A percentile compares a stretch with the other conserved stretches of the same genome.
Evolutionary conservation across 768 basidiomycete genomes (phyloP).

Genomic region (Hygrocybe coccinea): DNA sequence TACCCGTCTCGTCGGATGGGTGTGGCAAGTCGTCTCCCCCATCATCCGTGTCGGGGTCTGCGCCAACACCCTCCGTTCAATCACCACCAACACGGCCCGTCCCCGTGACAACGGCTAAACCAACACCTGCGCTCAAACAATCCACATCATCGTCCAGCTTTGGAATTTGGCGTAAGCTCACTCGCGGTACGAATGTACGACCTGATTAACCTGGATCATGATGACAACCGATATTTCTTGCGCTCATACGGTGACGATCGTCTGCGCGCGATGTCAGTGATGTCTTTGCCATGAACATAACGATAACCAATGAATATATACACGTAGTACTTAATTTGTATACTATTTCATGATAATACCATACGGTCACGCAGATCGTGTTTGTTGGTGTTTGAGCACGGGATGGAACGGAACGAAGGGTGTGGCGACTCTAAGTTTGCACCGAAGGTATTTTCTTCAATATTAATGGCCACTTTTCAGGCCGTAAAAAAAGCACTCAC

Average conservation of each 20-base stretch:
- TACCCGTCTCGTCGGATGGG: background rate
- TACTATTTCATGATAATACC: too few relatives aligned
- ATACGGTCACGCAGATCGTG: too few relatives aligned
- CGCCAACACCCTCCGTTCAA: background rate
- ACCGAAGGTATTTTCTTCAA: too few relatives aligned
- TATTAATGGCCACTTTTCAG: constrained; percentile 71
- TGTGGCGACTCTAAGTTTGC: too few relatives aligned
- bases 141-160: background rate
- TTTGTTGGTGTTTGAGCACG: too few relatives aligned
- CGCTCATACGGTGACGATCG: too few relatives aligned
- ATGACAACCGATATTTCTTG: background rate
- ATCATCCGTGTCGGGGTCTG: background rate
- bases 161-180: background rate
- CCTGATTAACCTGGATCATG: background rate
- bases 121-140: too few relatives aligned
- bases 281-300: too few relatives aligned
- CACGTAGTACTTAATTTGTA: too few relatives aligned
- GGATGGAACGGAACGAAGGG: too few relatives aligned
- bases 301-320: too few relatives aligned
- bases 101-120: background rate
- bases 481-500: constrained; percentile 79
- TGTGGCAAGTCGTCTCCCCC: background rate
- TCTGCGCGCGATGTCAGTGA: too few relatives aligned
- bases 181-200: background rate
- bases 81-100: background rate